Evolutionary conservation across 352 stramenopile species (phyloP), one percentile per base, ranked within the genome.

Genomic region (Phytophthora sansomeana): DNA sequence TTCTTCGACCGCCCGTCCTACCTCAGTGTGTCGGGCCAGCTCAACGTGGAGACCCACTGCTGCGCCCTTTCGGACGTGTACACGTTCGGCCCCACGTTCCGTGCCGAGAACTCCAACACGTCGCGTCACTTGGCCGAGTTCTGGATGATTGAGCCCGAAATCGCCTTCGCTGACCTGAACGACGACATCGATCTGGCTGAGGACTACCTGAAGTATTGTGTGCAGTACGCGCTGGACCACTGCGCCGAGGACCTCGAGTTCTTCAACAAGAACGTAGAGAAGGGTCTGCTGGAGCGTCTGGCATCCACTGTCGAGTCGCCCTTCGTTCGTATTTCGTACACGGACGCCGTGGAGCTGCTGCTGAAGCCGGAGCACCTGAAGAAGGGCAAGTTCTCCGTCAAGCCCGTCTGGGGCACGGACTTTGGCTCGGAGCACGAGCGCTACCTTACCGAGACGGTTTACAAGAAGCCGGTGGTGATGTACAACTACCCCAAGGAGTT

Each of bases 31-130:
- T 98, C 93, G n/a, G 96, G 96, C n/a, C 96, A 99, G 76, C 83
- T 98, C n/a, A 97, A 98, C 63, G 94, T 98, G 4, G 95, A 98
- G 79, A 98, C 92, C 39, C 90, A 98, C 77, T 93, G 89, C 72
- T 97, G 89, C 58, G 90, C 93, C 8, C 69, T 94, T 19, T 90
- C 80, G 64, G 80, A 94, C 58, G 82, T 90, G 54, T 99, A 99
- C 79, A 99, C 97, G 30, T 99, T 99, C 74, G 98, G 98, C 16
- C 98, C 98, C 19, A 99, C 98, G 43, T 99, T 99, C 78, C 93
- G 98, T 33, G 98, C 98, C 10, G 98, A 99, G 86, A 99, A 99
- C 83, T 98, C 84, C 36, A 98, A 99, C 83, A 99, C 98, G 46
- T 91, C 95, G 48, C 86, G 97, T 54, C 98, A 99, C 77, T 77